These are phyloP conservation scores for Eudorina sp. DNA, from an alignment of 139 green algal species.

Conservation along the genomic window DNA sequence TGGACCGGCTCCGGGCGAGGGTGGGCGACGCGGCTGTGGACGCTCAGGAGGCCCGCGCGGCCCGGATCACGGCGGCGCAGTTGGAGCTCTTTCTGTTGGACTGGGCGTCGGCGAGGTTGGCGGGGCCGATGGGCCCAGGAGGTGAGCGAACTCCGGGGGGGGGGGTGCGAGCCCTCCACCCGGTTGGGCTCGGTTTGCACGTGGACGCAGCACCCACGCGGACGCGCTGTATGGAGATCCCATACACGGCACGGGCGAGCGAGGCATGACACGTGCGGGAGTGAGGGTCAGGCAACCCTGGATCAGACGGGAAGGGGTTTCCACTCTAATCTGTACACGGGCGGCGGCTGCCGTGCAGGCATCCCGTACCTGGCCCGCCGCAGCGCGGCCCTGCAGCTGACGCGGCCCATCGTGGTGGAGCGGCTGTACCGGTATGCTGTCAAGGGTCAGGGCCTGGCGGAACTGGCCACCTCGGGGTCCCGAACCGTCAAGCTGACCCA, in stretches of 20 bases:
- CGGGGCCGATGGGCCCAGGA: not conserved
- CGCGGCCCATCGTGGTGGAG: not conserved
- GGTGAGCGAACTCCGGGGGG: too few species aligned
- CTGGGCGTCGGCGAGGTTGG: slow-evolving; percentile 16
- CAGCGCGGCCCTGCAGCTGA: slow-evolving; percentile 34
- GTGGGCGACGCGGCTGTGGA: not conserved
- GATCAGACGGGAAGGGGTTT: too few species aligned
- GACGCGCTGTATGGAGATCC: too few species aligned
- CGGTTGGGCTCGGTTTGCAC: too few species aligned
- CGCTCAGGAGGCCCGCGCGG: not conserved
- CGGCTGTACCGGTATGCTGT: slow-evolving; percentile 22
- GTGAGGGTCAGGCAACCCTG: too few species aligned
- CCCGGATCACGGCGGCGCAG: slow-evolving; percentile 9
- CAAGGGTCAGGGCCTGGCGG: not conserved
- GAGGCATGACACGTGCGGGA: too few species aligned
- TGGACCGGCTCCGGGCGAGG: not conserved
- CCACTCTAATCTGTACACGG: too few species aligned
- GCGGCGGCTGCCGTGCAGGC: not conserved
- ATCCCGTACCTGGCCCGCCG: not conserved
- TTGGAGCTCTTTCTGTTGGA: slow-evolving; percentile 33
- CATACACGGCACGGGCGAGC: too few species aligned
- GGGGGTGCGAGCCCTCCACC: too few species aligned
- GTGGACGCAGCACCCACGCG: too few species aligned
- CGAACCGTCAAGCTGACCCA: not conserved
- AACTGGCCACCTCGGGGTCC: not conserved